These are phyloP conservation scores for Chlamydomonas applanata DNA, from an alignment of 139 green algal species.

Conservation along the genomic window DNA sequence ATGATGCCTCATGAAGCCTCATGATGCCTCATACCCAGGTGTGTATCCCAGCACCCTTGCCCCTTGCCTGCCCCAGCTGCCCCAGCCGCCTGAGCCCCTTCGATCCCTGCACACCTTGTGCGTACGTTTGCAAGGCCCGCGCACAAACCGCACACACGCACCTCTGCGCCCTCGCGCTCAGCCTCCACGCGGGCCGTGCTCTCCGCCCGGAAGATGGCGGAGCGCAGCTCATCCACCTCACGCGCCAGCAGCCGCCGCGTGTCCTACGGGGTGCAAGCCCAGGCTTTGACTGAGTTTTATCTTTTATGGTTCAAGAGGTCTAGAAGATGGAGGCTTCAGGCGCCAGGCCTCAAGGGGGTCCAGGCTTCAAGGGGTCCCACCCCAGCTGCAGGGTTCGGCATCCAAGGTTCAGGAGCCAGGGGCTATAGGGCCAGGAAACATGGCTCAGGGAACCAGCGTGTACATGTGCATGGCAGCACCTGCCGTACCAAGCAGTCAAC, in stretches of 20 bases:
- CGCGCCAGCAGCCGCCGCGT: slow-evolving; percentile 26
- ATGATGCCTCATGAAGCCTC: no score
- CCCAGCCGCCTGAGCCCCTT: no score
- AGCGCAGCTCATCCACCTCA: slow-evolving; percentile 24
- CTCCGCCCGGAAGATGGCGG: slow-evolving; percentile 24
- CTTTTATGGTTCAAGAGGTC: neutral
- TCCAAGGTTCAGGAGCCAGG: neutral
- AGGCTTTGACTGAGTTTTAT: neutral
- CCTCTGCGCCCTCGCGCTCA: neutral
- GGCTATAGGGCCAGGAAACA: neutral
- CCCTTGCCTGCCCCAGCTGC: no score
- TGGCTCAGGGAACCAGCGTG: neutral
- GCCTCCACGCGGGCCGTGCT: neutral
- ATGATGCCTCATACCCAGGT: no score
- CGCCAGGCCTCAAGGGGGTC: neutral
- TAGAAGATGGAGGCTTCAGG: neutral
- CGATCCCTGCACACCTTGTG: neutral
- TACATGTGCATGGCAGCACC: no score
- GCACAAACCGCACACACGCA: neutral
- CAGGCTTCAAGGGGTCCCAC: neutral
- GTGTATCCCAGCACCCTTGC: no score
- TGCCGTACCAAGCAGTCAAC: no score
- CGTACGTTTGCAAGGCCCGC: neutral
- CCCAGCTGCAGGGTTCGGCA: neutral
- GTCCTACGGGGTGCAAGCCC: slow-evolving; percentile 11